A percentile compares a stretch with the other conserved stretches of the same genome.
Evolutionary conservation across 257 asterid species (phyloP).

Genomic region (Fraxinus quadrangulata): DNA sequence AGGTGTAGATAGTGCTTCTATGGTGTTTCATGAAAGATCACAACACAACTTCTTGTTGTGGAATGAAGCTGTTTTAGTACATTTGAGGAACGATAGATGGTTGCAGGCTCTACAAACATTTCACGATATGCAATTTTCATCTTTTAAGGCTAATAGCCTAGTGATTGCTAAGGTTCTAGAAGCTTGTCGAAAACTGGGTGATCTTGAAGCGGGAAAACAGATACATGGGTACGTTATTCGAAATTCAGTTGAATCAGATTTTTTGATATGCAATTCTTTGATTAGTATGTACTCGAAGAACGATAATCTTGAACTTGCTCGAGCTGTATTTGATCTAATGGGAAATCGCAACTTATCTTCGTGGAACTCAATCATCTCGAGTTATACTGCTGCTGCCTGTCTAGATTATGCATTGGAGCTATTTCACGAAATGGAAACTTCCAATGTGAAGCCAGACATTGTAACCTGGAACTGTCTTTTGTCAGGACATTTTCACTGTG

Average conservation of each 20-base stretch:
- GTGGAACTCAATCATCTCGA: slow-evolving; percentile 60
- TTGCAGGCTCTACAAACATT: slow-evolving; percentile 41
- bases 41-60: slow-evolving; percentile 39
- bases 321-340: slow-evolving; percentile 46
- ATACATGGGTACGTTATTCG: slow-evolving; percentile 59
- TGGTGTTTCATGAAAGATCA: slow-evolving; percentile 41
- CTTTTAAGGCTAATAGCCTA: slow-evolving; percentile 33
- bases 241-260: slow-evolving; percentile 40
- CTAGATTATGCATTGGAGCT: slow-evolving; percentile 45
- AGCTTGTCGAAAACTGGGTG: slow-evolving; percentile 58
- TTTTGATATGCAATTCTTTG: slow-evolving; percentile 48
- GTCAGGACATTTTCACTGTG: slow-evolving; percentile 46
- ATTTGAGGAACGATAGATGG: slow-evolving; percentile 57
- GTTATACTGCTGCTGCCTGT: slow-evolving; percentile 45
- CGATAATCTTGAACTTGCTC: slow-evolving; percentile 39
- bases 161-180: slow-evolving; percentile 49
- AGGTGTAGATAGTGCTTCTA: slow-evolving; percentile 42
- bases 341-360: slow-evolving; percentile 49
- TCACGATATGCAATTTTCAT: slow-evolving; percentile 36
- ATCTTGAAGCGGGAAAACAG: slow-evolving; percentile 55
- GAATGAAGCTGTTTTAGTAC: slow-evolving; percentile 63
- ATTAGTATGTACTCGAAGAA: slow-evolving; percentile 55
- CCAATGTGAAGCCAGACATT: slow-evolving; percentile 47
- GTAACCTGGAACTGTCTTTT: slow-evolving; percentile 67
- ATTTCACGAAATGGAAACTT: slow-evolving; percentile 43